Base-by-base conservation (phyloP, 352 stramenopile species). In the Globisporangium acanthophoron region DNA sequence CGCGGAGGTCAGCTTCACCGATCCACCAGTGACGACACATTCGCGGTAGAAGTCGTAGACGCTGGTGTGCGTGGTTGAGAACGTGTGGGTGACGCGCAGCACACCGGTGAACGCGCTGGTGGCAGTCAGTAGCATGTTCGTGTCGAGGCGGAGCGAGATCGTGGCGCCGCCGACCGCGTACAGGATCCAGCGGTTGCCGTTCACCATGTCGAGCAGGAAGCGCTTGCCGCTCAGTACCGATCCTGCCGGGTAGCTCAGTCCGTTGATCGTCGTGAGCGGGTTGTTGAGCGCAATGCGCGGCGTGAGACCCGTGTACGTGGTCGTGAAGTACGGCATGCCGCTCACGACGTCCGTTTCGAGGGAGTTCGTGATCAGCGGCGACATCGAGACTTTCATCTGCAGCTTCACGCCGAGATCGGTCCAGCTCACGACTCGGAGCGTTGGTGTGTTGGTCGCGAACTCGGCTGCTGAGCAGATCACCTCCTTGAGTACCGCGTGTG, bases 301-400 rank as follows among this genome's bases (percentile, higher is more conserved):
- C 18, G 73, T 80, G 37, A 93, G 71, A 13, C 64, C 51, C 33
- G 70, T 56, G 56, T 89, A 90, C 16, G 54, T 83, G 18, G 74
- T 60, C 3, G 74, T 84, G 56, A 90, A 80, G 60, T 77, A 93
- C 27, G 79, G 70, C 84, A 93, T 93, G 43, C 79, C 84, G 29
- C 67, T 88, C 45, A 91, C 76, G 43, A 88, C 65, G 49, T 54
- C 73, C 9, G 71, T 71, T 33, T 79, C 73, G 0, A 93, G 52
- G 5, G 59, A 61, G n/a, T 56, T 54, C 2, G 66, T 64, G 18
- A 63, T 67, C 3, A 56, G 49, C 41, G 16, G 18, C 5, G n/a
- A 11, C 43, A 5, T n/a, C n/a, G n/a, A 11, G 18, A 69, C 37
- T 33, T 69, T 58, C 46, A 89, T 76, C 43, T 77, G 63, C 31